A percentile compares a stretch with the other conserved stretches of the same genome.
Evolutionary conservation across 371 early-diverging fungal species (phyloP).

Genomic region (Apophysomyces trapeziformis): DNA sequence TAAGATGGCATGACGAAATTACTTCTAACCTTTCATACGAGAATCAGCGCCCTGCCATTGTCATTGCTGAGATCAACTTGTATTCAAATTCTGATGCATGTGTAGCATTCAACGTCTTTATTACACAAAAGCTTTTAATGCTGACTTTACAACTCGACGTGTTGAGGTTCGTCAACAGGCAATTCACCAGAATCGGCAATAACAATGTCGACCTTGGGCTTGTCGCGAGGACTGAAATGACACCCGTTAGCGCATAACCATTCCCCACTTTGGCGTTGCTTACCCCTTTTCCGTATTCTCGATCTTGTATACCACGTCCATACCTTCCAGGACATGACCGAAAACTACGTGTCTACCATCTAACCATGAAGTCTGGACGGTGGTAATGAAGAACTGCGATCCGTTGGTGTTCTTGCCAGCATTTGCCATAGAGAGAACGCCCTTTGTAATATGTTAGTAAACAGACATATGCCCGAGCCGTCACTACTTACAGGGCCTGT

Average conservation of each 20-base stretch:
- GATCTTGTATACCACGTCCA: slow-evolving; percentile 72
- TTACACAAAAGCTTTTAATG: not conserved
- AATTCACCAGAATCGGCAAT: slow-evolving; percentile 83
- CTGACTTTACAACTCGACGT: slow-evolving; percentile 42
- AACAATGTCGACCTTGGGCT: slow-evolving; percentile 64
- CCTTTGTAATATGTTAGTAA: slow-evolving; percentile 48
- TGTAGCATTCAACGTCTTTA: too few relatives aligned
- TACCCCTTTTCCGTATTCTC: slow-evolving; percentile 63
- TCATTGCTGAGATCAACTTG: not conserved
- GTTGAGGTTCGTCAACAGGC: slow-evolving; percentile 49
- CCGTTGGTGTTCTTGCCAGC: slow-evolving; percentile 95
- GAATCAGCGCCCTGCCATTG: not conserved
- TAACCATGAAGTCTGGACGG: slow-evolving; percentile 77
- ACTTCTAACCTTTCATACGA: too few relatives aligned
- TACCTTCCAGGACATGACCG: slow-evolving; percentile 84
- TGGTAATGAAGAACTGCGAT: slow-evolving; percentile 97
- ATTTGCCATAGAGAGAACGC: slow-evolving; percentile 95
- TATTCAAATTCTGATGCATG: too few relatives aligned
- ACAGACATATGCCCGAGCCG: not conserved
- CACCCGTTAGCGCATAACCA: not conserved
- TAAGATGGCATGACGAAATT: too few relatives aligned
- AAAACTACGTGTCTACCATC: slow-evolving; percentile 93
- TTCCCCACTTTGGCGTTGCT: not conserved
- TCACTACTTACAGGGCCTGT: slow-evolving; percentile 63
- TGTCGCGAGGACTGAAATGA: slow-evolving; percentile 47